Conservation (phyloP, 2,329 filamentous ascomycete species). For the Penicillium sp. region DNA sequence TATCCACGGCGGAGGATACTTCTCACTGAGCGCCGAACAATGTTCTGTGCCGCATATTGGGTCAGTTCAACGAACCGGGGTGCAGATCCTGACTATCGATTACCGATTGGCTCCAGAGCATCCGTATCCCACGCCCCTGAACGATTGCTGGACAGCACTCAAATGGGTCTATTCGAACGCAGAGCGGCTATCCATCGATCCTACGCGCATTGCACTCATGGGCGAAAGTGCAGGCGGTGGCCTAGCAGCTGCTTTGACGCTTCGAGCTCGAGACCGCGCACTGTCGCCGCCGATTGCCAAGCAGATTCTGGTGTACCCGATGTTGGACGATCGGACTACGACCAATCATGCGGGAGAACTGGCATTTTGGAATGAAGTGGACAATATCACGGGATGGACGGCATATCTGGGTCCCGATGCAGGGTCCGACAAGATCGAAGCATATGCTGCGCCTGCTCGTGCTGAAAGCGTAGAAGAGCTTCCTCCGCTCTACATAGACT, state of each 20-base stretch:
- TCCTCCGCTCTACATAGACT: slow-evolving; percentile 45
- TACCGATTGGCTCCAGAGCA: slow-evolving; percentile 48
- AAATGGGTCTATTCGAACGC: slow-evolving; percentile 34
- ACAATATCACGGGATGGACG: slow-evolving; percentile 21
- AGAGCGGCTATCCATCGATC: slow-evolving; percentile 42
- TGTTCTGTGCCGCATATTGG: slow-evolving; percentile 23
- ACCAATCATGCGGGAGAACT: slow-evolving; percentile 9
- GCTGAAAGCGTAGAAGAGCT: slow-evolving; percentile 36
- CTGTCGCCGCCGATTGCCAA: slow-evolving; percentile 35
- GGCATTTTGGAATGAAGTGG: slow-evolving; percentile 19
- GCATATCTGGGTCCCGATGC: slow-evolving; percentile 20
- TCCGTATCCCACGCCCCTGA: slow-evolving; percentile 34
- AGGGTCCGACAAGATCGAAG: slow-evolving; percentile 31
- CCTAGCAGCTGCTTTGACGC: slow-evolving; percentile 53
- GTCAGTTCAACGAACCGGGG: slow-evolving; percentile 26
- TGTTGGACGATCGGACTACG: slow-evolving; percentile 42
- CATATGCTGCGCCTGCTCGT: slow-evolving; percentile 36
- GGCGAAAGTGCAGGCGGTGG: slow-evolving; percentile 60
- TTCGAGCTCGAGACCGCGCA: slow-evolving; percentile 47
- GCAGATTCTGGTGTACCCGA: slow-evolving; percentile 42
- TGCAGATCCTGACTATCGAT: slow-evolving; percentile 39
- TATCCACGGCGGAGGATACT: slow-evolving; percentile 45
- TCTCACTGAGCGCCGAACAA: slow-evolving; percentile 31
- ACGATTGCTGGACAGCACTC: slow-evolving; percentile 44
- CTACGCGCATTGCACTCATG: slow-evolving; percentile 52